Evolutionary conservation across 108 stramenopile species (phyloP), one percentile per base, ranked within the genome.

Genomic region (Discostella stelligeroides): DNA sequence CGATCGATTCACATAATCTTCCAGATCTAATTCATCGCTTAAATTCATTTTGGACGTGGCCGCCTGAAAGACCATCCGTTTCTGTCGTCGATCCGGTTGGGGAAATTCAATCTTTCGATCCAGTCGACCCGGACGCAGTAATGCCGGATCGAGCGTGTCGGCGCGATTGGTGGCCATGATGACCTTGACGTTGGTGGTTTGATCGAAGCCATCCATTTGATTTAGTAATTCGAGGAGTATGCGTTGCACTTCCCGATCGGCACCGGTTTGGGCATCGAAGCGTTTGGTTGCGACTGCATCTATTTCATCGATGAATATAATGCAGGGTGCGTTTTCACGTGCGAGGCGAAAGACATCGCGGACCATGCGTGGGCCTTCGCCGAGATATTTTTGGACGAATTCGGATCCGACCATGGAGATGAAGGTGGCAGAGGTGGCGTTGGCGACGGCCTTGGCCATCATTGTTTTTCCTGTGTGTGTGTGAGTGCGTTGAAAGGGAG

Each of bases 201-300:
- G 98, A 76, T 99, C 98, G 77, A 99, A 99, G 25, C 99, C 99
- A 84, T 99, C 99, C 99, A 99, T 98, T 76, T 99, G 99, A 82
- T 97, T 98, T 48, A 99, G 79, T 49, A 99, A 76, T 77, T 99
- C 99, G 39, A 99, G 87, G 34, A 99, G 76, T 64, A 99, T 98
- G 62, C 99, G 97, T 76, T 99, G 98, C 18, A 99, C 99, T 82
- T 99, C 99, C 11, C 99, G 84, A 85, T 99, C 99, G 42, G 98
- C 99, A 58, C 99, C 98, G 18, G 95, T 97, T 74, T 97, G 97
- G 11, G 97, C 97, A 87, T 99, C 99, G 76, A 99, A 99, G 51
- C 99, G 96, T 83, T 99, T 99, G 60, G 98, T 98, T 29, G 97
- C 99, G 79, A 99, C 98, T 53, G 99, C 98, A 77, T 99, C 99